Conservation (phyloP, 2,329 filamentous ascomycete genomes). For the Calycina marina region DNA sequence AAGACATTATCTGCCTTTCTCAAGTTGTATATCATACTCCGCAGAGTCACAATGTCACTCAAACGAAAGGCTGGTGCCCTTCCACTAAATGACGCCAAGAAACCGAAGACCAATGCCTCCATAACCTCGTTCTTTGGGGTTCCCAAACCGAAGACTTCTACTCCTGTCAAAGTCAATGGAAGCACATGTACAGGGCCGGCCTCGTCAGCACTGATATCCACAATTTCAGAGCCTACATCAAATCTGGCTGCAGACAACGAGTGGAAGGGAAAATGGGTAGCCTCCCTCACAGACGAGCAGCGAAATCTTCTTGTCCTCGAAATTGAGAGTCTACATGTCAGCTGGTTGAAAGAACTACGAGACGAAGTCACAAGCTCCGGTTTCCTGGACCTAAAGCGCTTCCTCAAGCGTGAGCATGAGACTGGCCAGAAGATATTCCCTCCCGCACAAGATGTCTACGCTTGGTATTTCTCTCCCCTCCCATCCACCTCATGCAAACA, state of each 20-base stretch:
- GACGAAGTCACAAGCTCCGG: conserved; percentile 67
- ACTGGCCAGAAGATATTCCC: conserved; percentile 72
- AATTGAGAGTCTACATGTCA: conserved; percentile 81
- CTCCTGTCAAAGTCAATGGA: background rate
- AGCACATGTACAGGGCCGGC: background rate
- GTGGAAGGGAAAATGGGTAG: conserved; percentile 92
- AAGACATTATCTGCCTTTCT: conserved; percentile 1
- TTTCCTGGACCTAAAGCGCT: conserved; percentile 79
- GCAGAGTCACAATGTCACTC: conserved; percentile 24
- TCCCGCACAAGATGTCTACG: conserved; percentile 79
- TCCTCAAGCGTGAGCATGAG: conserved; percentile 64
- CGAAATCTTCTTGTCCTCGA: conserved; percentile 71
- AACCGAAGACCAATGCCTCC: conserved; percentile 57
- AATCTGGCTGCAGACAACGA: conserved; percentile 31
- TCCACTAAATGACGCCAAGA: conserved; percentile 43
- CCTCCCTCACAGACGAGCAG: conserved; percentile 65
- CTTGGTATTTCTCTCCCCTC: conserved; percentile 46
- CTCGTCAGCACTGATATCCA: conserved; percentile 21
- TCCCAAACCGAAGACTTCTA: conserved; percentile 27
- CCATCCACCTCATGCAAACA: background rate
- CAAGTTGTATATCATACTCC: conserved; percentile 13
- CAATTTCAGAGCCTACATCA: conserved; percentile 4
- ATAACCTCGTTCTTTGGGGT: conserved; percentile 81
- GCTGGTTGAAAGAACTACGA: conserved; percentile 80
- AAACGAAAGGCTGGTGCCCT: conserved; percentile 52